A percentile compares a stretch with the other conserved stretches of the same genome.
phyloP scores from a whole-genome alignment of 768 basidiomycete species.

The Ramaria rubella region DNA sequence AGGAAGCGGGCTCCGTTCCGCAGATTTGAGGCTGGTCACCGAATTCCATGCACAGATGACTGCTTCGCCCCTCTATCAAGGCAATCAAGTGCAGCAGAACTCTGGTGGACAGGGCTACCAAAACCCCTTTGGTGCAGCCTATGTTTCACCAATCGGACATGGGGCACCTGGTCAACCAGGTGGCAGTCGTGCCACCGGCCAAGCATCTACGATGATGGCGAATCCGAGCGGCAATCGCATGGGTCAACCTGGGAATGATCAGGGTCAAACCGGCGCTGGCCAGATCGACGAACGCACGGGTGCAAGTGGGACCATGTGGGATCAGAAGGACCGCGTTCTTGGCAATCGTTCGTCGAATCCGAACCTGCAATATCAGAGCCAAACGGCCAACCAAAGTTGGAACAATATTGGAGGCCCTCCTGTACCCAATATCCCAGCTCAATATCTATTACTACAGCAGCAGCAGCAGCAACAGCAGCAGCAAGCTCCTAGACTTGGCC shows the following conservation, averaged over 20 bases:
- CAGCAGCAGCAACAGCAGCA: constrained; percentile 51
- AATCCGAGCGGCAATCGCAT: background rate
- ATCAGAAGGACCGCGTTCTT: constrained; percentile 56
- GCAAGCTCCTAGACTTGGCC: constrained; percentile 34
- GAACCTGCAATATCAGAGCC: constrained; percentile 48
- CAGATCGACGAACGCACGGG: constrained; percentile 19
- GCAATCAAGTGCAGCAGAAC: constrained; percentile 6
- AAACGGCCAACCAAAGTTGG: constrained; percentile 26
- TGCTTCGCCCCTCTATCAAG: constrained; percentile 4
- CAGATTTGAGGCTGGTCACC: constrained; percentile 4
- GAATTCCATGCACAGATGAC: background rate
- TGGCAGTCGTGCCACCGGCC: background rate
- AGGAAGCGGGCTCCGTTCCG: background rate
- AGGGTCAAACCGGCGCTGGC: background rate
- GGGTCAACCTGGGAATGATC: background rate
- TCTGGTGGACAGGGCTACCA: constrained; percentile 28
- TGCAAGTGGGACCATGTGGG: constrained; percentile 46
- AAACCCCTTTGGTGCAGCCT: constrained; percentile 46
- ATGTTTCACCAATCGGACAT: constrained; percentile 38
- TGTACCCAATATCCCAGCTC: constrained; percentile 67
- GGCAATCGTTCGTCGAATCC: constrained; percentile 58
- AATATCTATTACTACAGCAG: no score
- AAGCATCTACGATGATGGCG: background rate
- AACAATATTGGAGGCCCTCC: constrained; percentile 32
- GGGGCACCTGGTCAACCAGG: constrained; percentile 29